Evolutionary conservation across 768 basidiomycete genomes (phyloP), one percentile per base, ranked within the genome.

Genomic region (Xerocomellus dryophilus): DNA sequence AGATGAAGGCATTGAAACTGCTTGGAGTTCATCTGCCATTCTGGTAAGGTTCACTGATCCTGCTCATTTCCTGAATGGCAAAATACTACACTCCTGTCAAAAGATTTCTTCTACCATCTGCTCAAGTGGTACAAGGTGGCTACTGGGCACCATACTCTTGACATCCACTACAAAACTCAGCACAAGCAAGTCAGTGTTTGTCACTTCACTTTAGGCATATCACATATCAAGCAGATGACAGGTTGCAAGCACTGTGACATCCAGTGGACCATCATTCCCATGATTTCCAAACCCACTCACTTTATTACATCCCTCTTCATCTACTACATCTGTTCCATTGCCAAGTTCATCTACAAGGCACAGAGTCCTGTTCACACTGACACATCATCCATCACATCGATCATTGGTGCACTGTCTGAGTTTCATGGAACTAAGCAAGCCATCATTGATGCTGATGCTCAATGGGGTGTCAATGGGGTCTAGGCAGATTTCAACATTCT

Each of bases 391-490:
- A 56, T 69, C 6, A 0, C 17, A 10, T 9, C 23, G 2, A 57
- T 71, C 39, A 18, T 52, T 0, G 23, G 25, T 5, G 47, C 59
- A 3, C 53, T 64, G 2, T 10, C 29, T 1, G 35, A 47, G 1
- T 66, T 69, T 23, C 53, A 62, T 32, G 11, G 18, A 3, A 29
- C 58, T 31, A 66, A 62, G 29, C 34, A 59, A 0, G 49, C 57
- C 8, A 54, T 67, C 34, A 12, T 59, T 2, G 32, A 57, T 0
- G 46, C 57, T 9, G 59, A 53, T 1, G 53, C 60, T 3, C 52
- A 53, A 0, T 17, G 9, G 14, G 36, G 45, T 5, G 48, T 10
- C 5, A 54, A 12, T 1, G 27, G 34, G 1, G 31, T 35, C n/a
- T n/a, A n/a, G n/a, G n/a, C 7, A 49, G 40, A 56, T n/a, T 56